A percentile compares a stretch with the other conserved stretches of the same genome.
phyloP scores from a whole-genome alignment of 164 flowering plant species.

The Stephania japonica region DNA sequence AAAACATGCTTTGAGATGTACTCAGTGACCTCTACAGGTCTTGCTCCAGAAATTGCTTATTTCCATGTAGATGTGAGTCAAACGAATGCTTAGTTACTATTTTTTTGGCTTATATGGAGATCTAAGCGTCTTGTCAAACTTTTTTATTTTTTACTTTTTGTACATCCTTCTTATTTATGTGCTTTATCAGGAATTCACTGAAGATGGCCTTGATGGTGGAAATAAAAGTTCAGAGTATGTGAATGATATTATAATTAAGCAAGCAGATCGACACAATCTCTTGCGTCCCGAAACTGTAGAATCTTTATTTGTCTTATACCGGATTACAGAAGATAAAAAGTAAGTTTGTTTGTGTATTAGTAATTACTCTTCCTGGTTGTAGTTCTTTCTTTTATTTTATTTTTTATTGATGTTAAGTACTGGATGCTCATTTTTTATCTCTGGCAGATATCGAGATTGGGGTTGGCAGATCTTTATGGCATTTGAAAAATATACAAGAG shows the following conservation, averaged over 20 bases:
- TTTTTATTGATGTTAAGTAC: neutral
- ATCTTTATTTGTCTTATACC: conserved; percentile 75
- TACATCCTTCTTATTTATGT: conserved; percentile 6
- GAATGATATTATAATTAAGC: conserved; percentile 77
- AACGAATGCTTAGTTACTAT: conserved; percentile 4
- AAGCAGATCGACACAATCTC: conserved; percentile 85
- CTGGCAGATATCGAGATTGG: conserved; percentile 87
- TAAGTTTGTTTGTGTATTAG: conserved; percentile 25
- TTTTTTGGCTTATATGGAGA: conserved; percentile 5
- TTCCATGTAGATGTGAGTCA: conserved; percentile 65
- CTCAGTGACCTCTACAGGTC: conserved; percentile 88
- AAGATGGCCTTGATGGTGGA: conserved; percentile 81
- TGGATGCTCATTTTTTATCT: neutral
- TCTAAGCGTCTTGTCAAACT: neutral
- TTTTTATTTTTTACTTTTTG: neutral
- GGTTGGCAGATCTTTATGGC: conserved; percentile 97
- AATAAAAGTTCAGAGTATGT: conserved; percentile 68
- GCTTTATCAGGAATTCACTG: conserved; percentile 55
- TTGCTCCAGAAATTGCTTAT: conserved; percentile 96
- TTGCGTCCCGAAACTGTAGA: conserved; percentile 98
- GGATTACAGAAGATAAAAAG: conserved; percentile 88
- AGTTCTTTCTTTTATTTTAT: neutral
- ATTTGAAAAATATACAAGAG: conserved; percentile 75
- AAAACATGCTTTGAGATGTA: conserved; percentile 93
- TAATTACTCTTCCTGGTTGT: neutral